Evolutionary conservation across 495 filamentous ascomycete species (phyloP).

Genomic region (Oidiodendron maius): DNA sequence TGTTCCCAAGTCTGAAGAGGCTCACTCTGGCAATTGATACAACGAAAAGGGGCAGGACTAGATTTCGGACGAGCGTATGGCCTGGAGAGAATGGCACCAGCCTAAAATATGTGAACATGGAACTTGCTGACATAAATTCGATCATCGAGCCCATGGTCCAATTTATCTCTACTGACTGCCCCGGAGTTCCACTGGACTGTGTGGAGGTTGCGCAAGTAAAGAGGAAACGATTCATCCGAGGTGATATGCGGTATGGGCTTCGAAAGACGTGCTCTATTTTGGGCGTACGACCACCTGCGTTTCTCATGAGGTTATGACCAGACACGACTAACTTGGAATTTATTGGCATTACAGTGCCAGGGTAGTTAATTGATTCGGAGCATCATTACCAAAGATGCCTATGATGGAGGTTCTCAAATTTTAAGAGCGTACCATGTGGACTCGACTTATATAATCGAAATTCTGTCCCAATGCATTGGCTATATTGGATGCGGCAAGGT

Average conservation of each 20-base stretch:
- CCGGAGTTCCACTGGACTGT: not conserved
- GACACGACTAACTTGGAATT: not conserved
- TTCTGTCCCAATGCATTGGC: no score
- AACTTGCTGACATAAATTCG: not conserved
- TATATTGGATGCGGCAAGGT: no score
- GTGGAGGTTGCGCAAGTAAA: constrained; percentile 14
- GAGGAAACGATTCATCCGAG: constrained; percentile 17
- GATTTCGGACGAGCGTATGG: constrained; percentile 22
- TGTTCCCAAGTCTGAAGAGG: constrained; percentile 17
- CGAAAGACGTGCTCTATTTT: constrained; percentile 19
- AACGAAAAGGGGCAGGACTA: constrained; percentile 16
- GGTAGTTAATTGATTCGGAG: no score
- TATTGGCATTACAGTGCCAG: no score
- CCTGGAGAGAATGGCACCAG: constrained; percentile 22
- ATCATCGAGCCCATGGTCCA: constrained; percentile 15
- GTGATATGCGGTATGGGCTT: constrained; percentile 20
- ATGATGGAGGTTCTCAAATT: no score
- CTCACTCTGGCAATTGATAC: constrained; percentile 20
- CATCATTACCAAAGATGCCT: no score
- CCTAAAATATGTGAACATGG: not conserved
- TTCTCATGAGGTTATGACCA: constrained; percentile 17
- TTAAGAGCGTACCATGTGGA: no score
- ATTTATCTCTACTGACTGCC: not conserved
- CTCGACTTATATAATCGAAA: no score
- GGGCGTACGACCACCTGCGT: constrained; percentile 16